phyloP scores from a whole-genome alignment of 23 red algal genomes.

The Chondrus crispus region DNA sequence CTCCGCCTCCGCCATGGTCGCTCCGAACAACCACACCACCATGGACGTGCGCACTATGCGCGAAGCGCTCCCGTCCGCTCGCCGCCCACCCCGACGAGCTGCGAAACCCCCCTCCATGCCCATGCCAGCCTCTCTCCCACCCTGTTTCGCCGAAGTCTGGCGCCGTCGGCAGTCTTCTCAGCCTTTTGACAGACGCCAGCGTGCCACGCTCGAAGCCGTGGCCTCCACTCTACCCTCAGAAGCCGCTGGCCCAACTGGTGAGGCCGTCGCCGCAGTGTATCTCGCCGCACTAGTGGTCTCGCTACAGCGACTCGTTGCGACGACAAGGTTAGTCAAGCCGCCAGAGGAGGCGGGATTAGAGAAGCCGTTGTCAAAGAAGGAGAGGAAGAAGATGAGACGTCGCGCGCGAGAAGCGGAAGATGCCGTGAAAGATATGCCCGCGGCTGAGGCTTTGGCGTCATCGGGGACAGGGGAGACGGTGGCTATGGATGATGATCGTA shows the following conservation, averaged over 20 bases:
- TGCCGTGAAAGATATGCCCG: slow-evolving; percentile 24
- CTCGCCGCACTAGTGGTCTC: slow-evolving; percentile 35
- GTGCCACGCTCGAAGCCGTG: slow-evolving; percentile 49
- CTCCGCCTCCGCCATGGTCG: no score
- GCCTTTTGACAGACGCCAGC: slow-evolving; percentile 12
- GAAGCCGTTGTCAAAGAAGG: slow-evolving; percentile 28
- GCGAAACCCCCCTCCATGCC: not conserved
- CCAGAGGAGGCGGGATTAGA: not conserved
- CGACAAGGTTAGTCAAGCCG: not conserved
- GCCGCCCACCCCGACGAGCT: not conserved
- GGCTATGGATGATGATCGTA: slow-evolving; percentile 24
- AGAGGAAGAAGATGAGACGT: slow-evolving; percentile 10
- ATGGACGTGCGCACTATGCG: not conserved
- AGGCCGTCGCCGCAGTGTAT: slow-evolving; percentile 41
- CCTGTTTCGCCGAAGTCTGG: slow-evolving; percentile 49
- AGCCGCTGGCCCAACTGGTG: not conserved
- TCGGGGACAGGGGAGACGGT: not conserved
- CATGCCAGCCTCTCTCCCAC: slow-evolving; percentile 25
- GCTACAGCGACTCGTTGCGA: slow-evolving; percentile 28
- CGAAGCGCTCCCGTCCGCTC: not conserved
- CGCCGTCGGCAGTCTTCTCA: slow-evolving; percentile 16
- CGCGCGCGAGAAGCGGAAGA: slow-evolving; percentile 4
- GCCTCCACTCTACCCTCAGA: slow-evolving; percentile 30
- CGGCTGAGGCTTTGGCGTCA: not conserved
- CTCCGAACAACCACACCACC: no score